These are phyloP conservation scores for Globisporangium perplexum DNA, from an alignment of 352 stramenopile species.

Conservation along the genomic window DNA sequence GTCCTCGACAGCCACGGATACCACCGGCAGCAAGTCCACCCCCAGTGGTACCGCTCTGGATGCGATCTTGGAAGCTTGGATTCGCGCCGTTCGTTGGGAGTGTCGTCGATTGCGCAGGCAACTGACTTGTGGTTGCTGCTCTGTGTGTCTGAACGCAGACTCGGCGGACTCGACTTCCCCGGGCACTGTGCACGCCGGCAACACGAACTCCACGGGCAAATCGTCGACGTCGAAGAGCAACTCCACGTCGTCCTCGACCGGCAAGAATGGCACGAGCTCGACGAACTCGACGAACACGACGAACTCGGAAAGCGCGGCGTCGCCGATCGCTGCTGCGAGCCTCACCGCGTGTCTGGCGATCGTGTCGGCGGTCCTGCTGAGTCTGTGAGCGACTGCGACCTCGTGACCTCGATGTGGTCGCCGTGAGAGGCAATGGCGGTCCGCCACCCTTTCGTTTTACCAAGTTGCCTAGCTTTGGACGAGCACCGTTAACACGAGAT, in stretches of 20 bases:
- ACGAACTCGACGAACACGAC: conserved; percentile 9
- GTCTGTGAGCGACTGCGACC: conserved; percentile 19
- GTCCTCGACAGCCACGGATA: conserved; percentile 8
- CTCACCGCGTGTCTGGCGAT: conserved; percentile 27
- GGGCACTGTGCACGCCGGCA: conserved; percentile 14
- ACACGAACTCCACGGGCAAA: conserved; percentile 7
- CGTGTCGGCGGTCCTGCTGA: conserved; percentile 30
- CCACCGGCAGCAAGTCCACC: not conserved
- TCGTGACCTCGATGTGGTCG: too few relatives aligned
- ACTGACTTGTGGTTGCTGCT: not conserved
- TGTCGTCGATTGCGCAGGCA: not conserved
- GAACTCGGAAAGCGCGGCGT: conserved; percentile 12
- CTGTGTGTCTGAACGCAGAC: not conserved
- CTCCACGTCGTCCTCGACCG: conserved; percentile 10
- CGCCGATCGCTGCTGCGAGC: conserved; percentile 20
- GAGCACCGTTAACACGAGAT: too few relatives aligned
- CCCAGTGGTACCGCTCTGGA: too few relatives aligned
- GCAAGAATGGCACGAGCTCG: conserved; percentile 11
- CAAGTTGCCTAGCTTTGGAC: too few relatives aligned
- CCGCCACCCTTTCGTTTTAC: not conserved
- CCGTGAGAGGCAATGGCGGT: not conserved
- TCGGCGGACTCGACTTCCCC: conserved; percentile 10
- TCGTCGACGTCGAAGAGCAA: conserved; percentile 14
- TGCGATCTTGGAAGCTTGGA: too few relatives aligned
- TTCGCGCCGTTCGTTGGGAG: not conserved